phyloP scores from a whole-genome alignment of 306 rosid genomes.

The Quercus berberidifolia region DNA sequence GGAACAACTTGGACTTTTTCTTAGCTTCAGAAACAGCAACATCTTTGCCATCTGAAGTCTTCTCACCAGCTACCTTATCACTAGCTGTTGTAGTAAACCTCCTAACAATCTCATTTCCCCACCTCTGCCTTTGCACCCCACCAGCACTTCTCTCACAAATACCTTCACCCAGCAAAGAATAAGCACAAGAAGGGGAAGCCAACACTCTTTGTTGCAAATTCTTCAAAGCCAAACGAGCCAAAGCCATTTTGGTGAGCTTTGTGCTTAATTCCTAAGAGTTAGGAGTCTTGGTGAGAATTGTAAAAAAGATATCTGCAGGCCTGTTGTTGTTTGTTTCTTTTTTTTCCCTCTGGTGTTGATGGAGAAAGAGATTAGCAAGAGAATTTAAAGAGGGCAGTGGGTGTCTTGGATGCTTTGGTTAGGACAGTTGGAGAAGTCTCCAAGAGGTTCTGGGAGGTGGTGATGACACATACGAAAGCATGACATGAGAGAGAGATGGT shows the following conservation, averaged over 20 bases:
- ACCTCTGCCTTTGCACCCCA: slow-evolving; percentile 21
- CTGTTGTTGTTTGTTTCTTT: not conserved
- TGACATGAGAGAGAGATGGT: not conserved
- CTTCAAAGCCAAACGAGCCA: slow-evolving; percentile 62
- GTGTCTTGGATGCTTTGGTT: not conserved
- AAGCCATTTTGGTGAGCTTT: slow-evolving; percentile 43
- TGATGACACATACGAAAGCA: not conserved
- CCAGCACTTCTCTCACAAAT: not conserved
- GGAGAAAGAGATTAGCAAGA: not conserved
- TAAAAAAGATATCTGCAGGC: not conserved
- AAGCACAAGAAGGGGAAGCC: slow-evolving; percentile 23
- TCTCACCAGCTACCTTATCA: slow-evolving; percentile 34
- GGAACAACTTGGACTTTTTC: slow-evolving; percentile 41
- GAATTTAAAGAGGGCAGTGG: slow-evolving; percentile 22
- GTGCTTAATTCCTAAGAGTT: not conserved
- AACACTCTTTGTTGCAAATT: slow-evolving; percentile 44
- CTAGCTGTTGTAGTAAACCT: slow-evolving; percentile 24
- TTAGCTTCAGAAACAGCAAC: slow-evolving; percentile 41
- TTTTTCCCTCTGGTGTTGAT: not conserved
- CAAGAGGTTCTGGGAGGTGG: slow-evolving; percentile 29
- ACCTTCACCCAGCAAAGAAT: slow-evolving; percentile 8
- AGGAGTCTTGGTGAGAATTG: not conserved
- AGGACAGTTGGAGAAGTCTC: slow-evolving; percentile 51
- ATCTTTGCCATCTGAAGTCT: slow-evolving; percentile 35
- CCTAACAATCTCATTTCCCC: slow-evolving; percentile 25